Base-by-base conservation (phyloP, 768 basidiomycete genomes). In the Leccinum obscurum region DNA sequence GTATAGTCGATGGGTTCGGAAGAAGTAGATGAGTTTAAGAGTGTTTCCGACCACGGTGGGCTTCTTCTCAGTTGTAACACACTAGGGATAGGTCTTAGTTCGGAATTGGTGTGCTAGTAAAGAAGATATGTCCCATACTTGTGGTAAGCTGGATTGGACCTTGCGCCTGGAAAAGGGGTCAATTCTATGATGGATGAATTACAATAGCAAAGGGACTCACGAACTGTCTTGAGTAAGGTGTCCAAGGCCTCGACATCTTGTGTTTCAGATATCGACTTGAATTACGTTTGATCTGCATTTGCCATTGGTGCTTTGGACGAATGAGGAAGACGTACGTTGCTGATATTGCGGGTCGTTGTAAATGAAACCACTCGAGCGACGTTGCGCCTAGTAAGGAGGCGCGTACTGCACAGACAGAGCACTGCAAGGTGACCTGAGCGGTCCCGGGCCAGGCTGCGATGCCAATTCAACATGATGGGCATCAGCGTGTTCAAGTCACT, bases 241-340 rank as follows among this genome's bases (percentile, higher is more conserved):
- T 87, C 86, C 80, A 89, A 84, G 14, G 78, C 74, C 10, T 75
- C 78, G 13, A 89, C 78, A 71, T 86, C 84, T 57, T 85, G 78
- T 4, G 80, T 85, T 70, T 88, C 88, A 57, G 82, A 77, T 20
- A 66, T 67, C 32, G 72, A 68, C 44, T 64, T 59, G 46, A 54
- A 61, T 39, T 64, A 58, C 28, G 70, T 72, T 20, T 46, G 32
- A 3, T 39, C 55, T 14, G 37, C 14, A 10, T 22, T 22, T 54
- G 48, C 28, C 28, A 28, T 28, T 28, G 28, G 28, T 17, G 26
- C 50, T 52, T 13, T 55, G 34, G 22, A 48, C 26, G 17, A 10
- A 35, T 5, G 56, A 9, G 9, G 50, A 56, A 57, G 58, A 56
- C 32, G 32, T 32, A 32, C 32, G 10, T 32, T 32, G 32, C 3